Base-by-base conservation (phyloP, 176 grass and related monocot genomes). In the Zea mays region DNA sequence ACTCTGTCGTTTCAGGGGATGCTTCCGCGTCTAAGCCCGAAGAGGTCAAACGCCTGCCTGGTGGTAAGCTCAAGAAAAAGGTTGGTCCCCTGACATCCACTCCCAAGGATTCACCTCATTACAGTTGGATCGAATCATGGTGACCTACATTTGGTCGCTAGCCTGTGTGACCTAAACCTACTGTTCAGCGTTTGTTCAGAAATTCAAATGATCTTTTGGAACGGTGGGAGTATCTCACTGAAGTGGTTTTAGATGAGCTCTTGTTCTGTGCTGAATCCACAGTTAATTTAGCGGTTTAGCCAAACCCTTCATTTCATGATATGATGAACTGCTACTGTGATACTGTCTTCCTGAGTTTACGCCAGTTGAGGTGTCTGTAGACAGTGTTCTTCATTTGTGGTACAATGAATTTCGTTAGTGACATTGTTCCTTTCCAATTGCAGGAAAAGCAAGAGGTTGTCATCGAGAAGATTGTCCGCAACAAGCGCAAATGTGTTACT, bases 401-500 rank as follows among this genome's bases (percentile, higher is more conserved):
- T 3, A 10, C 57, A 3, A 15, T 14, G 5, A 46, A 56, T 21
- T 74, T 27, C 19, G 3, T 71, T 3, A 2, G 10, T 67, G 68
- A 73, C 1, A 73, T 42, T 9, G 11, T 51, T 43, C 16, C 43
- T 16, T 67, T 85, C 59, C 14, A 6, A 65, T 4, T 68, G 59
- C 75, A 99, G 96, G 96, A 96, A 1, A 99, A 93, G 76, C 90
- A 88, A 88, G 96, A 99, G 87, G 84, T 99, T 86, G 74, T 96
- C 4, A 99, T 99, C 17, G 90, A 99, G 86, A 99, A 99, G 92
- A 99, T 99, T 87, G 88, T 99, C 62, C 96, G 96, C 62, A 99
- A 99, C 76, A 99, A 99, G 72, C 96, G 96, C 62, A 99, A 99
- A 84, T 99, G 92, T 87, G 96, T 99, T 20, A 99, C 96, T 67